These are phyloP conservation scores for Hypoxylon sp. DNA, from an alignment of 2,329 filamentous ascomycete genomes.

Conservation along the genomic window DNA sequence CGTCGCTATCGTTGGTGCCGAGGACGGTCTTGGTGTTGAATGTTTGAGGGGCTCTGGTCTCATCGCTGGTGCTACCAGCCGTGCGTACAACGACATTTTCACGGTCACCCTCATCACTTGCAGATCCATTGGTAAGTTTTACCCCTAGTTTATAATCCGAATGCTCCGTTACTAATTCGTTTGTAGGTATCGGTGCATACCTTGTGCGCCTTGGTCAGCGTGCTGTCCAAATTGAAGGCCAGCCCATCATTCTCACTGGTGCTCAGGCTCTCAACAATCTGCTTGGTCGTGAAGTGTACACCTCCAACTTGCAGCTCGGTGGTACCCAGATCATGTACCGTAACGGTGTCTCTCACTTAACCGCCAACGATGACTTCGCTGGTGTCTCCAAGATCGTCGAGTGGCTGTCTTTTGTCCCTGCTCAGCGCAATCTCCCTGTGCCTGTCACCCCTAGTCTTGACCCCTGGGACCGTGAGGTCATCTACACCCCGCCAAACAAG, in stretches of 20 bases:
- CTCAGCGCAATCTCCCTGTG: slow-evolving; percentile 92
- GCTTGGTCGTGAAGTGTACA: slow-evolving; percentile 97
- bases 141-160: slow-evolving; percentile 27
- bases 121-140: slow-evolving; percentile 86
- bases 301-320: slow-evolving; percentile 98
- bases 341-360: slow-evolving; percentile 99
- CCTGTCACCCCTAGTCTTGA: slow-evolving; percentile 92
- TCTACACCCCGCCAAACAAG: slow-evolving; percentile 85
- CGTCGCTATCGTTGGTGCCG: slow-evolving; percentile 90
- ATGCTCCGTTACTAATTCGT: slow-evolving; percentile 53
- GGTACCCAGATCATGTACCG: slow-evolving; percentile 99
- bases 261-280: slow-evolving; percentile 98
- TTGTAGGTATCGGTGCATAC: slow-evolving; percentile 91
- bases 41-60: slow-evolving; percentile 97
- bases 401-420: slow-evolving; percentile 97
- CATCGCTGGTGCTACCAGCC: slow-evolving; percentile 96
- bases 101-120: slow-evolving; percentile 98
- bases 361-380: slow-evolving; percentile 96
- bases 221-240: slow-evolving; percentile 98
- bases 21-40: slow-evolving; percentile 97
- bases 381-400: slow-evolving; percentile 98
- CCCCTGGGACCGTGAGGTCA: slow-evolving; percentile 92
- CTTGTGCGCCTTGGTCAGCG: slow-evolving; percentile 97
- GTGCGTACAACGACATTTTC: slow-evolving; percentile 99
- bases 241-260: slow-evolving; percentile 98